A percentile compares a stretch with the other conserved stretches of the same genome.
Conservation (phyloP, 305 asterid species). For the Fraxinus greggii region DNA sequence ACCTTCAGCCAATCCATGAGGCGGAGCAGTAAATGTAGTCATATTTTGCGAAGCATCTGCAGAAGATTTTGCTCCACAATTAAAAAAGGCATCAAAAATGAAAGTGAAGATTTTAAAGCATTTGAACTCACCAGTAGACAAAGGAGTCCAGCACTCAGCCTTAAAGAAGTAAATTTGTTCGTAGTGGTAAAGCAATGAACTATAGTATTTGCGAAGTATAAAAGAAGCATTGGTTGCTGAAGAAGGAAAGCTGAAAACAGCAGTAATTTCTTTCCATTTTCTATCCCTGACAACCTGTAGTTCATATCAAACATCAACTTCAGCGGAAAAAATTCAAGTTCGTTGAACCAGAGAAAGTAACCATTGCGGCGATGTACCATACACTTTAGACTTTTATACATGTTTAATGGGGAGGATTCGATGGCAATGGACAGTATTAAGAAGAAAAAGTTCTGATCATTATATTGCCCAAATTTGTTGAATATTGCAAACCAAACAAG, state of each 20-base stretch:
- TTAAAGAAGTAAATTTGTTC: slow-evolving; percentile 72
- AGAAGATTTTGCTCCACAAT: background rate
- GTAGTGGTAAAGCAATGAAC: slow-evolving; percentile 68
- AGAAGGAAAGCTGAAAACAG: slow-evolving; percentile 67
- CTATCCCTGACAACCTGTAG: slow-evolving; percentile 60
- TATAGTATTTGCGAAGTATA: slow-evolving; percentile 72
- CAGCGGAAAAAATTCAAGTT: background rate
- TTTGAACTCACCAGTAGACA: slow-evolving; percentile 43
- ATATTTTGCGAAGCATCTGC: slow-evolving; percentile 43
- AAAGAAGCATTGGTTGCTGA: slow-evolving; percentile 90
- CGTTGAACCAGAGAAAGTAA: background rate
- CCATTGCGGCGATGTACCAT: background rate
- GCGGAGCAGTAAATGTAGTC: slow-evolving; percentile 29
- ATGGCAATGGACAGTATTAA: background rate
- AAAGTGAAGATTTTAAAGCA: background rate
- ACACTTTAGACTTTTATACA: background rate
- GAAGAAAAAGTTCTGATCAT: background rate
- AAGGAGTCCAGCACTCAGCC: slow-evolving; percentile 63
- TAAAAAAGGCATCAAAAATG: slow-evolving; percentile 1
- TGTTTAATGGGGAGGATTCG: background rate
- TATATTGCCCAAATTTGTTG: background rate
- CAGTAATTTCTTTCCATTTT: slow-evolving; percentile 79
- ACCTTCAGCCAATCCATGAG: slow-evolving; percentile 26
- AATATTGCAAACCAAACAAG: background rate
- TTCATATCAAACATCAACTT: background rate